These are phyloP conservation scores for Beauveria caledonica DNA, from an alignment of 2,329 filamentous ascomycete species.

Conservation along the genomic window DNA sequence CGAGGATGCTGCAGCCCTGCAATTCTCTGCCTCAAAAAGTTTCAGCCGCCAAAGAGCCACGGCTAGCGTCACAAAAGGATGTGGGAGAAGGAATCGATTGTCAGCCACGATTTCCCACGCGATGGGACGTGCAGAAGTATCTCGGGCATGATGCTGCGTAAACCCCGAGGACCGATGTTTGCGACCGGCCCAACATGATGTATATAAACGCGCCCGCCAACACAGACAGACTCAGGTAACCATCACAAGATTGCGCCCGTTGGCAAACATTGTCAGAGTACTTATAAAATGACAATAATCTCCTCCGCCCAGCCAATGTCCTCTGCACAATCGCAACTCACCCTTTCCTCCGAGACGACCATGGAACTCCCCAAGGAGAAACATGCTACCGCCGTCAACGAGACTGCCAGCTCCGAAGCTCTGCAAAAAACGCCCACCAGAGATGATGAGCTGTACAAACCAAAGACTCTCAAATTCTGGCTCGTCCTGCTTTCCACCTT, in stretches of 20 bases:
- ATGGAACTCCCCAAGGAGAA: not conserved
- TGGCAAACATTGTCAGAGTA: not conserved
- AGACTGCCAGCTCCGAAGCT: not conserved
- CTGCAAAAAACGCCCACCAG: not conserved
- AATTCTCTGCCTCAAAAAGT: not conserved
- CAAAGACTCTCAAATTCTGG: slow-evolving; percentile 47
- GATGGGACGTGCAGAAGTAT: slow-evolving; percentile 2
- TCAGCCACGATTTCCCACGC: not conserved
- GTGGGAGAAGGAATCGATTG: not conserved
- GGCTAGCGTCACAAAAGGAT: not conserved
- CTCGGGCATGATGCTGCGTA: not conserved
- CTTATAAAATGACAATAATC: not conserved
- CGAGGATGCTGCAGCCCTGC: not conserved
- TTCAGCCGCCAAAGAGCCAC: not conserved
- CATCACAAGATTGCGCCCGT: not conserved
- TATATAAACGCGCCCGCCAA: not conserved
- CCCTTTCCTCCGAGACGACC: not conserved
- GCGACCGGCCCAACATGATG: not conserved
- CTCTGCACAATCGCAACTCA: slow-evolving; percentile 4
- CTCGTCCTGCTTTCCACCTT: slow-evolving; percentile 46
- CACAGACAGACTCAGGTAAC: not conserved
- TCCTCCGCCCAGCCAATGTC: not conserved
- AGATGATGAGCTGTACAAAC: slow-evolving; percentile 37
- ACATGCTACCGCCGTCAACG: not conserved
- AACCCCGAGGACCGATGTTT: not conserved